A percentile compares a stretch with the other conserved stretches of the same genome.
phyloP scores from a whole-genome alignment of 306 rosid genomes.

The Castanea sativa region DNA sequence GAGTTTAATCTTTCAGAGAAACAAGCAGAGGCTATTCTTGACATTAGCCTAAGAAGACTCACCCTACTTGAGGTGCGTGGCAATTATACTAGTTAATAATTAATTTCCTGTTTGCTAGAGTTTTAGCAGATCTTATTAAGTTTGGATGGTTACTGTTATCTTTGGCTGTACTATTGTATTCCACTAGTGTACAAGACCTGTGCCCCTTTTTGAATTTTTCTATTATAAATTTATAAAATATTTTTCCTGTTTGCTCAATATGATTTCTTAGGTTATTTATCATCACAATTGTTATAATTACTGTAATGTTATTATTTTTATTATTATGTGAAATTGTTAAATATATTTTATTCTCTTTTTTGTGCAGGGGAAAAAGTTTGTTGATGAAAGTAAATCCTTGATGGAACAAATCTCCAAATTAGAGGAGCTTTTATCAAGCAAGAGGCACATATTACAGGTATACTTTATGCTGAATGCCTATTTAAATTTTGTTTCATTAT shows the following conservation, averaged over 20 bases:
- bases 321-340: background rate
- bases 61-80: slow-evolving; percentile 73
- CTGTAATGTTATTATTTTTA: background rate
- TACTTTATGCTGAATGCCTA: background rate
- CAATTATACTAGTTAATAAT: slow-evolving; percentile 10
- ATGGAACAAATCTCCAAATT: slow-evolving; percentile 70
- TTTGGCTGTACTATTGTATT: background rate
- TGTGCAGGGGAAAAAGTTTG: slow-evolving; percentile 71
- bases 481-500: background rate
- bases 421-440: slow-evolving; percentile 81
- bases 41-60: slow-evolving; percentile 83
- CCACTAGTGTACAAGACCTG: background rate
- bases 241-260: background rate
- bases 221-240: background rate
- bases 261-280: background rate
- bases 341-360: slow-evolving; percentile 17
- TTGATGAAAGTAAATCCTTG: slow-evolving; percentile 71
- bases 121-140: background rate
- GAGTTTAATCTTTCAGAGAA: slow-evolving; percentile 81
- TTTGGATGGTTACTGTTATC: background rate
- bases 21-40: slow-evolving; percentile 96
- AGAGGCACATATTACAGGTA: slow-evolving; percentile 81
- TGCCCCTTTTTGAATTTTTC: no score
- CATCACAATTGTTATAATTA: background rate
- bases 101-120: background rate